phyloP scores from a whole-genome alignment of 164 flowering plant species.

The Saururus chinensis region DNA sequence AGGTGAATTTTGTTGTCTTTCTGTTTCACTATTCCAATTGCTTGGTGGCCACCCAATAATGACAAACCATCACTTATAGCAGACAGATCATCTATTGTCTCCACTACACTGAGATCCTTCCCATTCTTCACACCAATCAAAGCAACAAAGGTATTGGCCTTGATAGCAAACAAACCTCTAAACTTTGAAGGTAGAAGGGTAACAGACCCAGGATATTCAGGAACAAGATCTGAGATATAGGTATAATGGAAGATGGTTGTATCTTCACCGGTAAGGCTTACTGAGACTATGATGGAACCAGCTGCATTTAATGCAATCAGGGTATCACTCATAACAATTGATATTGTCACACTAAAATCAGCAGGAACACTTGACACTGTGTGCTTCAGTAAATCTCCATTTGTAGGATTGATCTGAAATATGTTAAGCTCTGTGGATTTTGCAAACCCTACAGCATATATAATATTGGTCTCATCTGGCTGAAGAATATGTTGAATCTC shows the following conservation, averaged over 20 bases:
- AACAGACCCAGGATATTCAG: slow-evolving; percentile 39
- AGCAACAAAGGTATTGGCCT: slow-evolving; percentile 17
- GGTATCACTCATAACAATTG: slow-evolving; percentile 40
- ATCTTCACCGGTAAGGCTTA: slow-evolving; percentile 39
- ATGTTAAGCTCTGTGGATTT: slow-evolving; percentile 40
- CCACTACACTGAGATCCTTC: slow-evolving; percentile 50
- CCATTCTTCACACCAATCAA: slow-evolving; percentile 37
- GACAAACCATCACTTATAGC: slow-evolving; percentile 67
- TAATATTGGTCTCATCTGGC: slow-evolving; percentile 37
- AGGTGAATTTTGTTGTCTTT: slow-evolving; percentile 42
- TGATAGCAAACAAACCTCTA: slow-evolving; percentile 43
- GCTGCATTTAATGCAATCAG: slow-evolving; percentile 60
- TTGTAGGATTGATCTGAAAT: slow-evolving; percentile 45
- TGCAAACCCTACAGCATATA: slow-evolving; percentile 56
- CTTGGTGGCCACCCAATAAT: slow-evolving; percentile 53
- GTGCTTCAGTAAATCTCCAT: slow-evolving; percentile 62
- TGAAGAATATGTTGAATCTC: slow-evolving; percentile 58
- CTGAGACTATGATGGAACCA: slow-evolving; percentile 36
- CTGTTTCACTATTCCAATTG: slow-evolving; percentile 57
- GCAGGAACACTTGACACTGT: slow-evolving; percentile 37
- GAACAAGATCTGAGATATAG: slow-evolving; percentile 43
- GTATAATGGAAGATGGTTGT: slow-evolving; percentile 33
- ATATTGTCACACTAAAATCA: slow-evolving; percentile 55
- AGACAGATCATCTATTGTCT: slow-evolving; percentile 29
- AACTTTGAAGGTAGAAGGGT: slow-evolving; percentile 47